Conservation (phyloP, 441 rosid species). For the Biscutella auriculata region DNA sequence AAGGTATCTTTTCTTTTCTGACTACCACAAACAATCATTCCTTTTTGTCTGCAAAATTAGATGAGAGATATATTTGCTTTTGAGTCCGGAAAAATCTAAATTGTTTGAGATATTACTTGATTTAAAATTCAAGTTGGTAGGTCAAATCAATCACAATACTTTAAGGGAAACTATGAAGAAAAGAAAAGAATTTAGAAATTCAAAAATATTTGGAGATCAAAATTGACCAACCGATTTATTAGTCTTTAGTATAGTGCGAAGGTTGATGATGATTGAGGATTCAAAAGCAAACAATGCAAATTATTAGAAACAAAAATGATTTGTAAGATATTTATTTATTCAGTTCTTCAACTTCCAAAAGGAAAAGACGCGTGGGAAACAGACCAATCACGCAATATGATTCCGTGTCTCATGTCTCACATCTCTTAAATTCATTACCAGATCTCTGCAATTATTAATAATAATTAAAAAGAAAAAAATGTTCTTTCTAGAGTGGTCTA, state of each 20-base stretch:
- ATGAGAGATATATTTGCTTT: too few species aligned
- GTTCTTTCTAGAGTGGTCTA: neutral
- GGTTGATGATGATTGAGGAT: constrained; percentile 4
- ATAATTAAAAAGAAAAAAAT: neutral
- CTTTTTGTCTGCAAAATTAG: too few species aligned
- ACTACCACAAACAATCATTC: too few species aligned
- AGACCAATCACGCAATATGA: constrained; percentile 2
- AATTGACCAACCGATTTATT: constrained; percentile 1
- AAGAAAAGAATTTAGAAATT: neutral
- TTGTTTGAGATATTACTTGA: too few species aligned
- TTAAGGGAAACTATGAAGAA: neutral
- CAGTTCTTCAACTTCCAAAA: neutral
- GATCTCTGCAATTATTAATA: neutral
- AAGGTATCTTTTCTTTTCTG: too few species aligned
- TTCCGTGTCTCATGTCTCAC: constrained; percentile 9
- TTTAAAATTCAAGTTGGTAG: neutral
- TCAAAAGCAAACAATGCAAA: constrained; percentile 3
- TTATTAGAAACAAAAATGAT: constrained; percentile 7
- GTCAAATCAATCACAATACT: neutral
- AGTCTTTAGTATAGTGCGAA: constrained; percentile 6
- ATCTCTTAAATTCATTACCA: neutral
- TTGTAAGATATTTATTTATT: too few species aligned
- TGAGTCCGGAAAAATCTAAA: neutral
- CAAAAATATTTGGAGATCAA: neutral
- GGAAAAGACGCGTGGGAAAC: constrained; percentile 20